Evolutionary conservation across 495 filamentous ascomycete species (phyloP).

Genomic region (Xylaria venustula): DNA sequence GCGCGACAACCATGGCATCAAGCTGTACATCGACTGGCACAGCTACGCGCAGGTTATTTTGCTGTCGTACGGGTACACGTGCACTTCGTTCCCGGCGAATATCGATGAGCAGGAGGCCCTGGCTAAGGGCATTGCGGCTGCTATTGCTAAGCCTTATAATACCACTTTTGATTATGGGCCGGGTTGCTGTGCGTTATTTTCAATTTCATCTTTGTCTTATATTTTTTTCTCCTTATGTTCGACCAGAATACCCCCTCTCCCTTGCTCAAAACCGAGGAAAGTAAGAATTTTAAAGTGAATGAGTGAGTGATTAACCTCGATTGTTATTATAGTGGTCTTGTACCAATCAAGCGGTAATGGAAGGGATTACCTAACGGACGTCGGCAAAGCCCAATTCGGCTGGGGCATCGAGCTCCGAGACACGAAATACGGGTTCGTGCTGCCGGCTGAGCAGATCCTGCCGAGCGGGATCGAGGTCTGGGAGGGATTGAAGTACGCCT

Average conservation of each 20-base stretch:
- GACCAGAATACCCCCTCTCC: no score
- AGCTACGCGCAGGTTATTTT: conserved; percentile 53
- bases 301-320: neutral
- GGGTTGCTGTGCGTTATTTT: conserved; percentile 38
- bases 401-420: conserved; percentile 56
- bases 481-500: conserved; percentile 53
- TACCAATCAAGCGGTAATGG: conserved; percentile 56
- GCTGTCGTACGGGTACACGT: conserved; percentile 38
- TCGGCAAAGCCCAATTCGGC: conserved; percentile 49
- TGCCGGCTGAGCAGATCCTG: conserved; percentile 56
- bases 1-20: conserved; percentile 44
- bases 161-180: conserved; percentile 51
- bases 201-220: neutral
- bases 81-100: conserved; percentile 38
- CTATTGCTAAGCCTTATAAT: conserved; percentile 46
- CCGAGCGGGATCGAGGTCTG: conserved; percentile 52
- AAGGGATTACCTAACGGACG: conserved; percentile 55
- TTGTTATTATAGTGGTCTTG: conserved; percentile 38
- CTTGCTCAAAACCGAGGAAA: neutral
- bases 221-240: no score
- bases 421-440: conserved; percentile 52
- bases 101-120: conserved; percentile 45
- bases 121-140: conserved; percentile 37
- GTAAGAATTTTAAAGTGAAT: neutral
- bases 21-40: conserved; percentile 63